phyloP scores from a whole-genome alignment of 1,284 basidiomycete species.

The Trichosporon sp. region DNA sequence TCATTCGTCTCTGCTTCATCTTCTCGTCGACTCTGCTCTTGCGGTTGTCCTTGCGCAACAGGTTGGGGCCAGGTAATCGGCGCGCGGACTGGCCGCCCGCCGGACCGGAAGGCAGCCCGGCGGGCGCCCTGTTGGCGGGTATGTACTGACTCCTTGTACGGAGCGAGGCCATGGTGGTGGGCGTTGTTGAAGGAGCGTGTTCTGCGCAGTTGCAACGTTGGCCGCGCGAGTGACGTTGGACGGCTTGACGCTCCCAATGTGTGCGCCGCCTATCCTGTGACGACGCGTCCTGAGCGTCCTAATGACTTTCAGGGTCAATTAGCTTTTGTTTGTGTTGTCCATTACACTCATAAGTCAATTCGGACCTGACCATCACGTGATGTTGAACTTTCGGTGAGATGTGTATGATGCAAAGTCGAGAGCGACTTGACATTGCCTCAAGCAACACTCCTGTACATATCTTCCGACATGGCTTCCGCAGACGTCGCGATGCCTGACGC shows the following conservation, averaged over 20 bases:
- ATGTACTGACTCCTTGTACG: slow-evolving; percentile 34
- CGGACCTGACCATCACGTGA: slow-evolving; percentile 6
- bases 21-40: slow-evolving; percentile 84
- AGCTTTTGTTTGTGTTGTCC: not conserved
- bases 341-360: not conserved
- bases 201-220: slow-evolving; percentile 15
- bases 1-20: slow-evolving; percentile 84
- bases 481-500: slow-evolving; percentile 35
- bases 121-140: slow-evolving; percentile 19
- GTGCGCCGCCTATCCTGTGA: slow-evolving; percentile 14
- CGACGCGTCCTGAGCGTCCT: slow-evolving; percentile 16
- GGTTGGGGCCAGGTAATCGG: slow-evolving; percentile 24
- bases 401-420: not conserved
- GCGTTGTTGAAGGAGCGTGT: slow-evolving; percentile 14
- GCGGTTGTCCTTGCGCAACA: slow-evolving; percentile 36
- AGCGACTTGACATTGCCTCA: not conserved
- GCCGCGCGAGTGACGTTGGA: not conserved
- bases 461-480: slow-evolving; percentile 5
- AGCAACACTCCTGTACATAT: not conserved
- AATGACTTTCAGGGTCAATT: slow-evolving; percentile 19
- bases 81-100: slow-evolving; percentile 21
- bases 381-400: not conserved
- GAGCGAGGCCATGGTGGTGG: slow-evolving; percentile 43
- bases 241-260: not conserved
- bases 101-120: slow-evolving; percentile 6